phyloP scores from a whole-genome alignment of 176 grass and related monocot genomes.

The Ensete ventricosum region DNA sequence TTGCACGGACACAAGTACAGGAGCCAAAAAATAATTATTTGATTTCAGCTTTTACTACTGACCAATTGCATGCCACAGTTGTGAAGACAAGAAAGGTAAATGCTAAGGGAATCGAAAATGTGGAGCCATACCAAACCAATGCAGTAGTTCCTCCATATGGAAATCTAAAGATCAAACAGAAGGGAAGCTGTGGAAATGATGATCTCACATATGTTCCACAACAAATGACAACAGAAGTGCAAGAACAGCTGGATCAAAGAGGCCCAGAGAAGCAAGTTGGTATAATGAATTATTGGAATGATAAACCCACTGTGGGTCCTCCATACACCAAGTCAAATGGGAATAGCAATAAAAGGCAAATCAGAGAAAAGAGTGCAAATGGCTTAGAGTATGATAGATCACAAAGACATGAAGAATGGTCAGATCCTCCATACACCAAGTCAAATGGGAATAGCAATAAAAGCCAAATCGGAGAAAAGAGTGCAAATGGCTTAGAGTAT shows the following conservation, averaged over 20 bases:
- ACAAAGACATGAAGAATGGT: not conserved
- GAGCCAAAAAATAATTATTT: constrained; percentile 75
- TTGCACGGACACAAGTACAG: constrained; percentile 4
- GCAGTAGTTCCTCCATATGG: not conserved
- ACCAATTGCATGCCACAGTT: constrained; percentile 1
- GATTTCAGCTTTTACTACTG: constrained; percentile 39
- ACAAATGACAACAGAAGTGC: not conserved
- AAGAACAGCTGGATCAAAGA: not conserved
- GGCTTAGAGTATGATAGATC: not conserved
- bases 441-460: constrained; percentile 22
- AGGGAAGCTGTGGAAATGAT: constrained; percentile 2
- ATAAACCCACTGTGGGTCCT: constrained; percentile 23
- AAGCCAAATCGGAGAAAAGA: not conserved
- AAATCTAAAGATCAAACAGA: not conserved
- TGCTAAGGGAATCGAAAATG: constrained; percentile 37
- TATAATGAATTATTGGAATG: constrained; percentile 29
- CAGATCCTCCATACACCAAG: constrained; percentile 9
- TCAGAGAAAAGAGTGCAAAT: not conserved
- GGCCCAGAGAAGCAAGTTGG: constrained; percentile 35
- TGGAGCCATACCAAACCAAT: constrained; percentile 4
- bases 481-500: not conserved
- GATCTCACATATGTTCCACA: not conserved
- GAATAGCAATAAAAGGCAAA: constrained; percentile 11
- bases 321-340: constrained; percentile 20
- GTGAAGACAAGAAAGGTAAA: constrained; percentile 38